Evolutionary conservation across 202 grass and related monocot species (phyloP).

Genomic region (Brachypodium distachyon): DNA sequence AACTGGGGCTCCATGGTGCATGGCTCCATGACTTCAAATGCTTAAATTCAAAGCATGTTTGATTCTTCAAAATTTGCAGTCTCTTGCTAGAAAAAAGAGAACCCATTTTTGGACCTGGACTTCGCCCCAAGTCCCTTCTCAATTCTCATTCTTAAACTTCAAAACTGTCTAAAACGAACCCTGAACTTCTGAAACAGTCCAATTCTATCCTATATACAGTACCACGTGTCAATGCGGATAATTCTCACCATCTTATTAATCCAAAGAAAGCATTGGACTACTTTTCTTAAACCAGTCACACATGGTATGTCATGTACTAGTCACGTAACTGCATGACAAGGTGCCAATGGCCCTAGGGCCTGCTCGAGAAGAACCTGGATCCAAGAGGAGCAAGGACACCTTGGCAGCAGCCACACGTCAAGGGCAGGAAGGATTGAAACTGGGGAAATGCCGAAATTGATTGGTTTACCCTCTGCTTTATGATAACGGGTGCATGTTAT

Average conservation of each 20-base stretch:
- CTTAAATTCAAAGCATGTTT: background rate
- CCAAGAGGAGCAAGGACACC: background rate
- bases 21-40: background rate
- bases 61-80: background rate
- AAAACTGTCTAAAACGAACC: background rate
- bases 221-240: background rate
- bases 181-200: background rate
- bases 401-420: background rate
- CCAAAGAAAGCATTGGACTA: background rate
- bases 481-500: background rate
- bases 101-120: background rate
- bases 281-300: background rate
- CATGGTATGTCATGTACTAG: too few relatives aligned
- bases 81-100: background rate
- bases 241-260: background rate
- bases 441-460: background rate
- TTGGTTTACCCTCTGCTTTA: background rate
- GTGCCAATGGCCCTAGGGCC: background rate
- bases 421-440: background rate
- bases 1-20: background rate
- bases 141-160: background rate
- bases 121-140: background rate
- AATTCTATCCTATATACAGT: background rate
- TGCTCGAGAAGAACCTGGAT: background rate
- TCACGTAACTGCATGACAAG: too few relatives aligned